Base-by-base conservation (phyloP, 495 filamentous ascomycete genomes). In the Penicillium subrubescens region DNA sequence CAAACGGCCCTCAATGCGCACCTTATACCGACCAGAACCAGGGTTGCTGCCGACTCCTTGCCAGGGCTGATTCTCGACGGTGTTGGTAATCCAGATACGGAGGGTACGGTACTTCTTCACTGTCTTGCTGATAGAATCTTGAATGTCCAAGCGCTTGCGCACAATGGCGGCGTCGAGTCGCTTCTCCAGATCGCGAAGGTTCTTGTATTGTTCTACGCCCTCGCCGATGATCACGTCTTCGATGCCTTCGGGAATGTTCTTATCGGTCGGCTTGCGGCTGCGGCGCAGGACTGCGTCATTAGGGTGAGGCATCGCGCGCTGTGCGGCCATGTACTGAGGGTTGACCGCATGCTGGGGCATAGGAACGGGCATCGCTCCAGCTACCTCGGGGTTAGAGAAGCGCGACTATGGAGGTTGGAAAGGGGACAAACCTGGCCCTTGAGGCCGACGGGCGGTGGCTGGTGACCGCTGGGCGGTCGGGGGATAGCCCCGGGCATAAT, bases 51-150 rank as follows among this genome's bases (percentile, higher is more conserved):
- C 73, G n/a, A 72, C 57, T 17, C 63, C 66, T 35, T 98, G 96
- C 96, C 96, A 97, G 19, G 91, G 89, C 76, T 98, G 96, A 69
- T 91, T 90, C 76, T 98, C 94, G 25, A 89, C 91, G 1, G 94
- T 97, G 74, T 99, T 99, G 71, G 90, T 92, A 65, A 99, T 90
- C 92, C 93, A 98, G 60, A 99, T 88, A 65, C 93, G 89, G 74
- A 99, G 79, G 23, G 91, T 97, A 71, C 90, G 90, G 75, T 89
- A 89, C 55, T 91, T 87, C 86, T 95, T 94, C 54, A 88, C 81
- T 59, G 90, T 89, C 59, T 91, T 87, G 75, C 87, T 91, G 39
- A 94, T 86, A 17, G 90, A 88, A 70, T 97, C 94, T 59, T 91
- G 86, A 57, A 96, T 90, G 75, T 99, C 95, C 63, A 98, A 77